Evolutionary conservation across 441 rosid genomes (phyloP), one percentile per base, ranked within the genome.

Genomic region (Corymbia citriodora): DNA sequence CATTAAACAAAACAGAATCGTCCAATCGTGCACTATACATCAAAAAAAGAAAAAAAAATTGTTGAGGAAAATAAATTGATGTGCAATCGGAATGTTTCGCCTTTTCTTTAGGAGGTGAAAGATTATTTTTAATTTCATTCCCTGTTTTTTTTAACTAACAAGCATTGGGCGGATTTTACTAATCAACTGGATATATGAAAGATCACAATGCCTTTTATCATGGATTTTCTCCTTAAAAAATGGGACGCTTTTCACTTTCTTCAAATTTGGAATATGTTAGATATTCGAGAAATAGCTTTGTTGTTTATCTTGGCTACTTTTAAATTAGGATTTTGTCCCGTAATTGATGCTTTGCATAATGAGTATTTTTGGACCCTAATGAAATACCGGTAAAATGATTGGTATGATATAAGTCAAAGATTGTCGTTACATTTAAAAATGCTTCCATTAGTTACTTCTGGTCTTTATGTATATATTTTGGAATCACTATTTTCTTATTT

Each of bases 1-100:
- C 45, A 40, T 40, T 40, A 40, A 40, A 5, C 3, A 61, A 6
- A 63, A 74, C 1, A 3, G 1, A 79, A 12, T 1, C 0, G 0
- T 1, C 0, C 0, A 45, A 79, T 45, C n/a, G 12, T 7, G 18
- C 49, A 40, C 83, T 1, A 6, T 10, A 21, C 9, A 3, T 1
- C 3, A 36, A 74, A 74, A 74, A 33, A 0, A 6, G 1, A 10
- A 36, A 74, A 74, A 74, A 33, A 0, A 2, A 19, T 40, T 12
- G 83, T 11, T 3, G 29, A 74, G 49, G 29, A 74, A 45, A 40
- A 40, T 74, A 3, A 72, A 74, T 36, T 40, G 50, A 74, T 25
- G 17, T 7, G 50, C 83, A 74, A 74, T 74, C 40, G 5, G 0
- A 74, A 74, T 36, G 6, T 40, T 40, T 70, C 25, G 6, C 27